Evolutionary conservation across 1,284 basidiomycete species (phyloP), one percentile per base, ranked within the genome.

Genomic region (Volvariella surrecta): DNA sequence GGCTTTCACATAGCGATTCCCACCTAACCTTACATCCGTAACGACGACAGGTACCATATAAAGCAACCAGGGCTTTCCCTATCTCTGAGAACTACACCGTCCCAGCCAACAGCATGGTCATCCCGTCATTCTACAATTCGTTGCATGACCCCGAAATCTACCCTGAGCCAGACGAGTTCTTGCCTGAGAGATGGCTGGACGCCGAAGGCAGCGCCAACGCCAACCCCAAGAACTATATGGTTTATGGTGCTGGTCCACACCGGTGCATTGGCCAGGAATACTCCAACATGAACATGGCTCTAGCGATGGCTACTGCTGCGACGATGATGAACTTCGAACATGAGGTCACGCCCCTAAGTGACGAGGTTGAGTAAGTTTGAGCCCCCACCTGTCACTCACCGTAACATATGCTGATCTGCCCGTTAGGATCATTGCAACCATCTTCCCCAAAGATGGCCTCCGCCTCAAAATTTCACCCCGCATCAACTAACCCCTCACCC

Each of bases 81-180:
- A 92, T 99, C 65, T 73, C 82, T 40, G 68, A 79, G 16, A 78
- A 88, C 57, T 99, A 99, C 72, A 95, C 87, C 13, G 94, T 93
- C 0, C 95, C 96, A 32, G 79, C 78, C 45, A 82, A 81, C 53
- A 85, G 85, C 58, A 97, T 99, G 90, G 77, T 98, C 56, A 97
- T 99, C 54, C 95, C 95, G 1, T 90, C 89, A n/a, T 89, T 97
- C 68, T 99, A 88, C 68, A 87, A 86, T 59, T 91, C 93, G 8
- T 71, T 97, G 38, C 94, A 98, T 62, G 95, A 99, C 62, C 77
- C 87, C 15, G 70, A 73, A 37, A 80, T 93, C 44, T 99, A 89
- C 71, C 89, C 91, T 28, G 76, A 93, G 44, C 92, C 95, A 2
- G 89, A 94, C 32, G 62, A 67, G 48, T 84, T 98, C 63, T 54